Base-by-base conservation (phyloP, 495 filamentous ascomycete species). In the Gamarada debralockiae region DNA sequence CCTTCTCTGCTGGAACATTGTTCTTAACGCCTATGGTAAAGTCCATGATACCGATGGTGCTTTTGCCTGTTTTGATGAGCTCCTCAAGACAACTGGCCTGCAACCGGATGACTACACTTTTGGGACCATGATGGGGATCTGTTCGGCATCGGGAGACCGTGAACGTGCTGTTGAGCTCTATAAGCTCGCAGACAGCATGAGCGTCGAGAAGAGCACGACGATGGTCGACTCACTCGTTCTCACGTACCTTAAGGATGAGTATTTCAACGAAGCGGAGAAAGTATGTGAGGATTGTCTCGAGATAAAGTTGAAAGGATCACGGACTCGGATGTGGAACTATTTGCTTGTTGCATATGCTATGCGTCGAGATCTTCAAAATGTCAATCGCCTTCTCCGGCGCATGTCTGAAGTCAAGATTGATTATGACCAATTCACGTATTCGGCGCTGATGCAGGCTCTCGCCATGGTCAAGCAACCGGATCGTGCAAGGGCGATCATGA, bases 281-380 rank as follows among this genome's bases (percentile, higher is more conserved):
- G 59, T 91, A 42, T 73, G 65, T 36, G 74, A 72, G 24, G 66
- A 69, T 1, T 68, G 70, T 47, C 50, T 73, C 36, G 54, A 62
- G 0, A 52, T 72, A n/a, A 51, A 70, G 50, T 66, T 75, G 10
- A 57, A 52, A 18, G 57, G 53, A 2, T 73, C 70, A 36, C 70
- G 72, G 31, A 82, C 83, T 14, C 65, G 71, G 41, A 81, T 92
- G 69, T 97, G 89, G 87, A 96, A 96, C 62, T 70, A 76, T 17
- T 68, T 97, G 15, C 68, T 97, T 3, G 72, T 74, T 49, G 79
- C 83, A 24, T 74, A 89, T 61, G 89, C 86, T 15, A 71, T 79
- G 50, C 73, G 79, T 4, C 73, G 83, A 52, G 82, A 93, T 56
- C 59, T 91, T 38, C 68, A 70, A 3, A 70, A 73, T 34, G 73